phyloP scores from a whole-genome alignment of 371 early-diverging fungal species.

The Apophysomyces sp. region DNA sequence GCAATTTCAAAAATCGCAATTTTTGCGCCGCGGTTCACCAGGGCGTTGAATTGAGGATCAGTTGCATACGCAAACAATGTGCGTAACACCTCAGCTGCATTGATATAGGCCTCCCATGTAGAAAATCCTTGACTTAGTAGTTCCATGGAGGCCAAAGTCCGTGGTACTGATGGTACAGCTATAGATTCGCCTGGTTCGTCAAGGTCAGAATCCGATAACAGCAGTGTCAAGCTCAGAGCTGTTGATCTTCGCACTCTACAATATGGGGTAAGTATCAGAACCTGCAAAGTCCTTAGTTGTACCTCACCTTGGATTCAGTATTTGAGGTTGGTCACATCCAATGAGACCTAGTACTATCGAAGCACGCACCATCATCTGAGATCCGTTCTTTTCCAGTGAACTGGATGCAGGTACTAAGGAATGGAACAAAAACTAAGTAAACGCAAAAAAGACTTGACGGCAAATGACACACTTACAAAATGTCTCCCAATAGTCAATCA shows the following conservation, averaged over 20 bases:
- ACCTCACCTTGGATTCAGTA: constrained; percentile 42
- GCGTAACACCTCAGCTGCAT: constrained; percentile 68
- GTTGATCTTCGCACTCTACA: constrained; percentile 50
- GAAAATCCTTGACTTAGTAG: constrained; percentile 76
- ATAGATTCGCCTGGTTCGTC: constrained; percentile 34
- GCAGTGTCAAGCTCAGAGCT: constrained; percentile 57
- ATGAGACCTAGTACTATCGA: constrained; percentile 74
- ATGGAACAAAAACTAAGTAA: not conserved
- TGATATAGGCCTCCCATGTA: constrained; percentile 78
- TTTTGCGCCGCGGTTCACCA: constrained; percentile 59
- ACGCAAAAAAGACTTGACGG: too few species aligned
- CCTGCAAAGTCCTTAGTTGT: not conserved
- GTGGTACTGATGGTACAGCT: constrained; percentile 57
- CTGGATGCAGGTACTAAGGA: constrained; percentile 61
- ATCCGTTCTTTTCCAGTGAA: constrained; percentile 37
- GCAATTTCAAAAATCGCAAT: constrained; percentile 79
- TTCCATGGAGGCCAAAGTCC: constrained; percentile 71
- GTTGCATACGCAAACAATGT: constrained; percentile 63
- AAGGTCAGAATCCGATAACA: constrained; percentile 47
- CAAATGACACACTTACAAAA: constrained; percentile 41
- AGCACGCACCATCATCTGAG: constrained; percentile 73
- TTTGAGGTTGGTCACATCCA: constrained; percentile 60
- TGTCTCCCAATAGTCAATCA: constrained; percentile 67
- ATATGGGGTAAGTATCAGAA: not conserved
- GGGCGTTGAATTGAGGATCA: constrained; percentile 28